These are phyloP conservation scores for Sclerotinia subarctica DNA, from an alignment of 2,329 filamentous ascomycete species.

Conservation along the genomic window DNA sequence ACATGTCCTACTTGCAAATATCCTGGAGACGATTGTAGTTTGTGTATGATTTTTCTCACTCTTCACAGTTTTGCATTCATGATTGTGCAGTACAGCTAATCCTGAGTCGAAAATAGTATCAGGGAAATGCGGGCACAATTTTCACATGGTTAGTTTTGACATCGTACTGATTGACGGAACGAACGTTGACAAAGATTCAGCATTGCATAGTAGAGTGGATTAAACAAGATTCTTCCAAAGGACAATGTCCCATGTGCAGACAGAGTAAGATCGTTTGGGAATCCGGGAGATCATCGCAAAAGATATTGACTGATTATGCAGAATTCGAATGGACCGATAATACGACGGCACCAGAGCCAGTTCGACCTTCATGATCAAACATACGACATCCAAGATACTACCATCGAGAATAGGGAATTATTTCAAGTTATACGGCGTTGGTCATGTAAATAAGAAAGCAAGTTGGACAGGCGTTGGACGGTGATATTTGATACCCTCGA, in stretches of 20 bases:
- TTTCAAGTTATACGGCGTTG: not conserved
- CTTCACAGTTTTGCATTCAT: not conserved
- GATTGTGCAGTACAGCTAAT: not conserved
- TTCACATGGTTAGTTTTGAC: constrained; percentile 74
- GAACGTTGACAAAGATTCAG: constrained; percentile 44
- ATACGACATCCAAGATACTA: not conserved
- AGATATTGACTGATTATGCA: constrained; percentile 5
- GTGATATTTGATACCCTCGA: constrained; percentile 16
- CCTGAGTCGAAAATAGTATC: constrained; percentile 59
- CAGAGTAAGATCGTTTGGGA: constrained; percentile 61
- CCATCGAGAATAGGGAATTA: not conserved
- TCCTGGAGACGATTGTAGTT: constrained; percentile 89
- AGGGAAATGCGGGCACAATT: constrained; percentile 94
- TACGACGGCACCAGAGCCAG: constrained; percentile 2
- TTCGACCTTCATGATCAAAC: not conserved
- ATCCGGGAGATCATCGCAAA: not conserved
- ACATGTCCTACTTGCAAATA: constrained; percentile 98
- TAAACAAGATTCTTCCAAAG: constrained; percentile 87
- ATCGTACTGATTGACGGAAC: not conserved
- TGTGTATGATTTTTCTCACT: constrained; percentile 59
- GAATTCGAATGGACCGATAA: constrained; percentile 20
- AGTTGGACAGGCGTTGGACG: constrained; percentile 7
- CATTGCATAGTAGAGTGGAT: constrained; percentile 97
- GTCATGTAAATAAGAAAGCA: not conserved
- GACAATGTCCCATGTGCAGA: constrained; percentile 96